A percentile compares a stretch with the other conserved stretches of the same genome.
Evolutionary conservation across 2,329 filamentous ascomycete genomes (phyloP).

Genomic region (Aspergillus pseudonomiae): DNA sequence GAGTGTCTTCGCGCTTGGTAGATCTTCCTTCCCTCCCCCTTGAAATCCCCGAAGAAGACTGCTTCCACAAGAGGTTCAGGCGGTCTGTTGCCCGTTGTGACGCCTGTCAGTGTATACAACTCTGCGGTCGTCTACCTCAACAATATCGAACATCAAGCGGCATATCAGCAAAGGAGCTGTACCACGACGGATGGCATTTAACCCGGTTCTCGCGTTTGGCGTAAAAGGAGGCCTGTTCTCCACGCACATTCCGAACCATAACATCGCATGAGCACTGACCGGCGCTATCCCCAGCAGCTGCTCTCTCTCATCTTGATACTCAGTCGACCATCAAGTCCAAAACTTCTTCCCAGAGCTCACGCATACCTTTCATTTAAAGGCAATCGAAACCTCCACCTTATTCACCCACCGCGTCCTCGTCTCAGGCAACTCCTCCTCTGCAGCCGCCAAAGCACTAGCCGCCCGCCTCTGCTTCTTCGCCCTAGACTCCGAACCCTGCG

Average conservation of each 20-base stretch:
- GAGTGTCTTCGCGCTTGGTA: background rate
- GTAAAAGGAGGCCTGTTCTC: background rate
- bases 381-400: slow-evolving; percentile 49
- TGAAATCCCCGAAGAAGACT: background rate
- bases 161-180: too few relatives aligned
- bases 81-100: background rate
- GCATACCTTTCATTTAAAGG: slow-evolving; percentile 38
- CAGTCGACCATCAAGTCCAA: background rate
- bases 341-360: background rate
- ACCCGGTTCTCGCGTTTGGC: background rate
- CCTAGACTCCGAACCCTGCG: slow-evolving; percentile 24
- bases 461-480: slow-evolving; percentile 36
- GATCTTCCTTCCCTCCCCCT: background rate
- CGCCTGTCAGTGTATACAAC: background rate
- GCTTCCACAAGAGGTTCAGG: background rate
- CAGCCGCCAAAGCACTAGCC: slow-evolving; percentile 22
- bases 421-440: slow-evolving; percentile 46
- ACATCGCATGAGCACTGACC: background rate
- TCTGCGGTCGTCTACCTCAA: background rate
- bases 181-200: background rate
- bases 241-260: background rate
- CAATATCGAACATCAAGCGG: background rate
- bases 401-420: slow-evolving; percentile 51
- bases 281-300: background rate
- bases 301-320: background rate